Evolutionary conservation across 2,329 filamentous ascomycete species (phyloP).

Genomic region (Epichloe scottii): DNA sequence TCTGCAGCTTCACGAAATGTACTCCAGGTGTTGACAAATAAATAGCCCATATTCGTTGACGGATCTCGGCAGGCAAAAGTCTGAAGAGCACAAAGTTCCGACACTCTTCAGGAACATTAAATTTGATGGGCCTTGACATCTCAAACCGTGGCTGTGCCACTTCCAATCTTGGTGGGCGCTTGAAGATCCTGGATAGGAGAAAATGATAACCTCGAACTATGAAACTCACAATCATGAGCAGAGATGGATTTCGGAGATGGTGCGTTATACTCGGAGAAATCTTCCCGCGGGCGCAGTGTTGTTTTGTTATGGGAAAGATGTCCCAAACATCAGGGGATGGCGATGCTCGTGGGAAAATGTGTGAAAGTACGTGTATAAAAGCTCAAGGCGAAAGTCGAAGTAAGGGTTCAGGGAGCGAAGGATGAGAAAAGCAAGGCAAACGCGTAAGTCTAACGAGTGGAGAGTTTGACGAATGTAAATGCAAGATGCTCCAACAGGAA

Average conservation of each 20-base stretch:
- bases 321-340: neutral
- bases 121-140: conserved; percentile 9
- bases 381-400: neutral
- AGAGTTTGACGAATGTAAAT: neutral
- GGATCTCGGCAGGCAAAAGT: conserved; percentile 23
- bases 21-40: conserved; percentile 21
- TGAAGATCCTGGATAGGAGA: neutral
- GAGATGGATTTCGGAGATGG: neutral
- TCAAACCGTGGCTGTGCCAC: neutral
- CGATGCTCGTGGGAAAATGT: neutral
- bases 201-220: neutral
- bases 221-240: neutral
- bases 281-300: neutral
- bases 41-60: conserved; percentile 22
- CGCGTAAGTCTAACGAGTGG: neutral
- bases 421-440: neutral
- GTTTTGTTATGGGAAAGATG: neutral
- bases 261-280: neutral
- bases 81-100: conserved; percentile 20
- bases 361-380: neutral
- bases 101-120: conserved; percentile 18
- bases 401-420: neutral
- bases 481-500: neutral
- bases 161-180: neutral
- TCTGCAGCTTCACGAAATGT: conserved; percentile 21